Evolutionary conservation across 176 grass and related monocot species (phyloP), one percentile per base, ranked within the genome.

Genomic region (Oryza coarctata): DNA sequence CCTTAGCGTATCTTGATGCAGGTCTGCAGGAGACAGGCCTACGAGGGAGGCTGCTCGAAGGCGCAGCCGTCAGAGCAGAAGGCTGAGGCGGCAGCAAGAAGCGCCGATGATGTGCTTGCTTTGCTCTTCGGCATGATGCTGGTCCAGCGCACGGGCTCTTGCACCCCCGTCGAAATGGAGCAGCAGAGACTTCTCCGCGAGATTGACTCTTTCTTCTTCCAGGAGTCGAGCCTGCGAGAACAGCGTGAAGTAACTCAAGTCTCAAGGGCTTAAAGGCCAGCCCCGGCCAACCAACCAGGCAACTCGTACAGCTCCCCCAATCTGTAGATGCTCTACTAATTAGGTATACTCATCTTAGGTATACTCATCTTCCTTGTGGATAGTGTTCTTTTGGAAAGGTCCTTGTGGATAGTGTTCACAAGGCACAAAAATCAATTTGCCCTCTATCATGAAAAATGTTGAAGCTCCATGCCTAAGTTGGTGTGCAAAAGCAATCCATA

Each of bases 171-270:
- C 63, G 41, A 77, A 75, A 49, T 23, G 38, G 85, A 91, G 86
- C 87, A 90, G 72, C 82, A 91, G 80, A 89, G 44, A 15, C 84
- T 93, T 2, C 73, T 94, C 50, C 79, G 82, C 67, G 90, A 93
- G 79, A 90, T 95, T 23, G 92, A 98, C 75, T 41, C 93, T 39
- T 98, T 98, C 78, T 98, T 98, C 78, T 86, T 91, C 79, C 92
- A 91, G 74, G 78, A 89, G 60, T 91, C 88, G 10, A 73, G 70
- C 72, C 50, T 65, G 57, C 74, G 83, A 87, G 62, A 81, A 41
- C 75, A 85, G 40, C 72, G 65, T 20, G 73, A 71, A 83, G 18
- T 9, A 22, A n/a, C 50, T 3, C 50, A 55, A 22, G 20, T 55
- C 50, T 55, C 50, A n/a, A 55, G 18, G 50, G 7, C 50, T 9